Conservation (phyloP, 148 eudicot species). For the Vaccinium darrowii region DNA sequence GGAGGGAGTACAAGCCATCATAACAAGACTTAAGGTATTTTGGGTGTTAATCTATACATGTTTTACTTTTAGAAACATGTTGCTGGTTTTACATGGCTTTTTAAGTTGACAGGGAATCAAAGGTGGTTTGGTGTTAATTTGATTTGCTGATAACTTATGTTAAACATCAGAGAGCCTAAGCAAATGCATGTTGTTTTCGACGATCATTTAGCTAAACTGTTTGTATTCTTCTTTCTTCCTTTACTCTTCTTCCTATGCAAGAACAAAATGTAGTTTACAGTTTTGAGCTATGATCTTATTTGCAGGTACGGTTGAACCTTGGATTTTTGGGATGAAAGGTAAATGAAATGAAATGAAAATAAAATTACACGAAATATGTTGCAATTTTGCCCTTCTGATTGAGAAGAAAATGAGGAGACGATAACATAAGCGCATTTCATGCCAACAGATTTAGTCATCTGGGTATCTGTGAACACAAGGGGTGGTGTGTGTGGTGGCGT, state of each 20-base stretch:
- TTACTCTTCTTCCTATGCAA: neutral
- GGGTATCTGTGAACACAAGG: too few species aligned
- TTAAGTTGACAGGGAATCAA: neutral
- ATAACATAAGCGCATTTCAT: neutral
- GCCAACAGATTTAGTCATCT: too few species aligned
- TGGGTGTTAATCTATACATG: neutral
- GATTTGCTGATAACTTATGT: constrained; percentile 2
- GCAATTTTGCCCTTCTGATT: neutral
- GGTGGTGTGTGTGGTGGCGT: too few species aligned
- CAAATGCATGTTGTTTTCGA: neutral
- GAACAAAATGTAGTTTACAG: neutral
- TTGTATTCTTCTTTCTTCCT: neutral
- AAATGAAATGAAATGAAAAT: neutral
- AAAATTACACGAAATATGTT: neutral
- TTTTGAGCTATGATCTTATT: neutral
- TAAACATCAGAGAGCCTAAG: neutral
- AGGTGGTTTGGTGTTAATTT: neutral
- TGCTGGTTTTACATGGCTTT: neutral
- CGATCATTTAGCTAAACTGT: neutral
- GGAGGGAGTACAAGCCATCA: constrained; percentile 43
- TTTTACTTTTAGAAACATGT: neutral
- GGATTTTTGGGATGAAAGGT: neutral
- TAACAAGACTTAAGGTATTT: neutral
- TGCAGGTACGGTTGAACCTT: neutral
- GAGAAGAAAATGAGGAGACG: neutral